phyloP scores from a whole-genome alignment of 495 filamentous ascomycete genomes.

The Symbiotaphrina buchneri region DNA sequence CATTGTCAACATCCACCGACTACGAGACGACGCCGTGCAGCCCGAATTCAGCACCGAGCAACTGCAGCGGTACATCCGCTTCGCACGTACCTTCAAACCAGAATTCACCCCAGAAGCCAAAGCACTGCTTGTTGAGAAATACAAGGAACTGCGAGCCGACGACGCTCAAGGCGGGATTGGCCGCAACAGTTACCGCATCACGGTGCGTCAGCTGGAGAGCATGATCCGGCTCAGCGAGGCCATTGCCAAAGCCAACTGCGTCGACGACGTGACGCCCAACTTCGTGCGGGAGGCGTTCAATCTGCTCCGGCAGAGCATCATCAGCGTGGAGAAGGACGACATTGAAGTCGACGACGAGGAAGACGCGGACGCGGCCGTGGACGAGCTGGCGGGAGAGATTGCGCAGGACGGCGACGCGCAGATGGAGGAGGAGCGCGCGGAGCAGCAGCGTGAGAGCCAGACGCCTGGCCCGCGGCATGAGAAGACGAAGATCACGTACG shows the following conservation, averaged over 20 bases:
- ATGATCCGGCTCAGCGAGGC: conserved; percentile 88
- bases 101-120: conserved; percentile 82
- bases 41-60: conserved; percentile 95
- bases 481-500: conserved; percentile 83
- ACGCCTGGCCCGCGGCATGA: conserved; percentile 19
- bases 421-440: conserved; percentile 4
- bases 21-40: conserved; percentile 71
- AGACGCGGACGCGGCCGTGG: conserved; percentile 14
- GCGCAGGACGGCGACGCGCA: conserved; percentile 13
- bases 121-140: conserved; percentile 64
- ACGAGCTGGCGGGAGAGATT: conserved; percentile 17
- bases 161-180: conserved; percentile 90
- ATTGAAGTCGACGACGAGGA: conserved; percentile 85
- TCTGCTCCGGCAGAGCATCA: conserved; percentile 78
- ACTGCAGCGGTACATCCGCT: conserved; percentile 90
- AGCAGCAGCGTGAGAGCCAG: conserved; percentile 8
- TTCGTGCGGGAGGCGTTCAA: conserved; percentile 86
- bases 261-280: conserved; percentile 63
- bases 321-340: conserved; percentile 94
- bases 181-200: conserved; percentile 87
- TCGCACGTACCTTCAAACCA: conserved; percentile 83
- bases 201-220: conserved; percentile 84
- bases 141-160: conserved; percentile 86
- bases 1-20: conserved; percentile 85
- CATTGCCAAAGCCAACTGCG: conserved; percentile 91